Percentiles rank a stretch among this genome's conserved stretches.
Conservation (phyloP, 2,329 filamentous ascomycete genomes). For the Alternaria rosae region DNA sequence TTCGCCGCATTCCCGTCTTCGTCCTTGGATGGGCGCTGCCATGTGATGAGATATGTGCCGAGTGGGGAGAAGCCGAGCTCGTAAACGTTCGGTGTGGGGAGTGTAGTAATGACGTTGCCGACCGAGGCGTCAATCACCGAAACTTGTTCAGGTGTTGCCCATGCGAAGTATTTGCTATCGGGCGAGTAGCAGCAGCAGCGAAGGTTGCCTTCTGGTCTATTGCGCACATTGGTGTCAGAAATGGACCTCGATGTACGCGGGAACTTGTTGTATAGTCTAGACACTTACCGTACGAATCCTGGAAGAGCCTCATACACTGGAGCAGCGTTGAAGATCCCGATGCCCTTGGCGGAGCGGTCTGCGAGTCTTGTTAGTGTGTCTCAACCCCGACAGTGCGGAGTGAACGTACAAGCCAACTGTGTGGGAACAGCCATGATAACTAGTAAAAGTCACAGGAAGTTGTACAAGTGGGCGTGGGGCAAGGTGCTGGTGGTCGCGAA, state of each 20-base stretch:
- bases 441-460: conserved; percentile 82
- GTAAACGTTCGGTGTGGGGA: conserved; percentile 85
- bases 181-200: conserved; percentile 95
- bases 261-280: neutral
- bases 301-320: conserved; percentile 85
- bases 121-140: conserved; percentile 81
- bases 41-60: conserved; percentile 93
- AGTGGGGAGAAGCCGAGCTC: conserved; percentile 93
- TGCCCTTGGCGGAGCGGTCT: conserved; percentile 94
- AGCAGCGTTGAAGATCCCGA: conserved; percentile 90
- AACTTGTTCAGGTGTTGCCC: conserved; percentile 85
- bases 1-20: conserved; percentile 91
- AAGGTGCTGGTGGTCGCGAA: conserved; percentile 44
- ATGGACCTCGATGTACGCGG: neutral
- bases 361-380: conserved; percentile 19
- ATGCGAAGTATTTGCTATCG: conserved; percentile 95
- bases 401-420: conserved; percentile 82
- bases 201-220: conserved; percentile 88
- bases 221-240: conserved; percentile 17
- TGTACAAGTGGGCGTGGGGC: conserved; percentile 34
- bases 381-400: neutral
- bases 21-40: conserved; percentile 93
- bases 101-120: conserved; percentile 75
- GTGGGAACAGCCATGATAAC: conserved; percentile 92
- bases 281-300: conserved; percentile 70